Percentiles rank a stretch among this genome's conserved stretches.
phyloP scores from a whole-genome alignment of 148 eudicot species.

The Amaranthus hypochondriacus region DNA sequence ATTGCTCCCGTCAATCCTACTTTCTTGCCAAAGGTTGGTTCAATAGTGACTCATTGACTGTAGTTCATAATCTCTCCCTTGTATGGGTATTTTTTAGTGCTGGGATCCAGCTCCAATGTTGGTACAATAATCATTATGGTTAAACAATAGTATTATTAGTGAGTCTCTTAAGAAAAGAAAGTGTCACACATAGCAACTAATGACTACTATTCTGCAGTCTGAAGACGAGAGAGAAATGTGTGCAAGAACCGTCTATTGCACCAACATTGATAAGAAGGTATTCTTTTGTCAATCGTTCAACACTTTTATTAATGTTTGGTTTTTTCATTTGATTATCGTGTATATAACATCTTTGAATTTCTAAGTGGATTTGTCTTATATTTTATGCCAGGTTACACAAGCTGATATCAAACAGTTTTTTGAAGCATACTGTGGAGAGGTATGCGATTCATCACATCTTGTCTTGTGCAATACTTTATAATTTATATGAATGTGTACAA shows the following conservation, averaged over 20 bases:
- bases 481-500: conserved; percentile 6
- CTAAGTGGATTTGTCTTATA: not conserved
- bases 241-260: conserved; percentile 90
- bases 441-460: conserved; percentile 29
- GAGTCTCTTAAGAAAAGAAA: no score
- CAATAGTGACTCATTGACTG: not conserved
- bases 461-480: conserved; percentile 6
- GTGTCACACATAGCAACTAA: conserved; percentile 8
- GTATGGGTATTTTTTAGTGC: not conserved
- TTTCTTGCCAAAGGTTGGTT: conserved; percentile 78
- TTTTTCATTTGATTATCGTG: not conserved
- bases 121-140: conserved; percentile 9
- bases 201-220: conserved; percentile 48
- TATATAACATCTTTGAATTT: conserved; percentile 5
- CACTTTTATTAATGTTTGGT: not conserved
- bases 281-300: conserved; percentile 5
- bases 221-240: conserved; percentile 99
- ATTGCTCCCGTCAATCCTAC: conserved; percentile 99
- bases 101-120: not conserved
- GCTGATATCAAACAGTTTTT: conserved; percentile 82
- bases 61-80: conserved; percentile 1
- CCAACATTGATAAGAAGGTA: conserved; percentile 96
- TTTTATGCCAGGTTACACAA: conserved; percentile 64
- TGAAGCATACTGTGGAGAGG: conserved; percentile 89
- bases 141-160: not conserved